Evolutionary conservation across 192 early-diverging fungal genomes (phyloP).

Genomic region (Backusella liffmaniae): DNA sequence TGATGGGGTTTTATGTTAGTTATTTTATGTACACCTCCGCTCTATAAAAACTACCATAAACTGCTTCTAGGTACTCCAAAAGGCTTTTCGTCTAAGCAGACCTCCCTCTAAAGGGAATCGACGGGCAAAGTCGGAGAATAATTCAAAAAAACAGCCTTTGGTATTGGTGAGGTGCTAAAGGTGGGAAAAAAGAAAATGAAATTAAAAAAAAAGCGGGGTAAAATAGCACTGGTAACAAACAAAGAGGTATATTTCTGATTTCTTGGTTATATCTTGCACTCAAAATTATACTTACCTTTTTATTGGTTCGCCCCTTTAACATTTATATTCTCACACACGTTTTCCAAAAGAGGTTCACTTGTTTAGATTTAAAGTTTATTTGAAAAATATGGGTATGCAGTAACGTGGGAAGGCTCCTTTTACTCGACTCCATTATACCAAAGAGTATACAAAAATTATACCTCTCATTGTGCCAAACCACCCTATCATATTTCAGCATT

Average conservation of each 20-base stretch:
- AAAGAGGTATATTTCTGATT: conserved; percentile 9
- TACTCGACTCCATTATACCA: not conserved
- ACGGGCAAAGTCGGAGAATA: conserved; percentile 10
- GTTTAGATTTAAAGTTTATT: not conserved
- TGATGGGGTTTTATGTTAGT: not conserved
- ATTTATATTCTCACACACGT: conserved; percentile 6
- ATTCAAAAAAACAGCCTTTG: not conserved
- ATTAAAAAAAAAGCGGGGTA: conserved; percentile 6
- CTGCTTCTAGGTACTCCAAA: conserved; percentile 2
- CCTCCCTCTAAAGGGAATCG: conserved; percentile 6
- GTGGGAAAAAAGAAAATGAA: not conserved
- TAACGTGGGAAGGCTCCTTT: not conserved
- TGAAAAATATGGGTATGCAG: not conserved
- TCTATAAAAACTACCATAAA: conserved; percentile 15
- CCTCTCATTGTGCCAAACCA: not conserved
- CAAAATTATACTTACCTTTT: not conserved
- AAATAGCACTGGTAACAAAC: conserved; percentile 7
- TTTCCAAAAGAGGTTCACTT: not conserved
- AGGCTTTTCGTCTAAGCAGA: not conserved
- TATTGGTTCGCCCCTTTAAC: conserved; percentile 1
- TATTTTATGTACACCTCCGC: not conserved
- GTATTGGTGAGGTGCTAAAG: conserved; percentile 2
- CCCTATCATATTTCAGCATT: not conserved
- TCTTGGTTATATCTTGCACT: not conserved
- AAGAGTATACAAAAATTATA: not conserved